Evolutionary conservation across 176 grass and related monocot species (phyloP).

Genomic region (Oryza longistaminata): DNA sequence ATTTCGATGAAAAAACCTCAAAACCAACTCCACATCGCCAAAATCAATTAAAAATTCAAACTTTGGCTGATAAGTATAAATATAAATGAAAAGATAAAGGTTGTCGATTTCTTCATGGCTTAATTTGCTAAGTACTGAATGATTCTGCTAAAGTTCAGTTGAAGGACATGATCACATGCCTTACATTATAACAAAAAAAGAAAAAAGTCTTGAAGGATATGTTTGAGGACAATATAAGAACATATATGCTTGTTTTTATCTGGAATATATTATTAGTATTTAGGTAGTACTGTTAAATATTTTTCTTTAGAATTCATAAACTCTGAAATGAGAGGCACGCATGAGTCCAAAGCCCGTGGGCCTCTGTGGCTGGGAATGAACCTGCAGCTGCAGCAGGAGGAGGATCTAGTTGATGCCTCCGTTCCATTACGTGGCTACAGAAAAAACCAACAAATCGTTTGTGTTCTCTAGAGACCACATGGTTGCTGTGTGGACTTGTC

Average conservation of each 20-base stretch:
- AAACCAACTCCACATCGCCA: too few relatives aligned
- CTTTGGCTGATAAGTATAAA: too few relatives aligned
- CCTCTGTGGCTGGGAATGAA: background rate
- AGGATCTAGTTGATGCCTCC: background rate
- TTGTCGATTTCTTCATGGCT: too few relatives aligned
- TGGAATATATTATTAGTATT: too few relatives aligned
- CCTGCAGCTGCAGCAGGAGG: background rate
- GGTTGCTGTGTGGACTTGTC: background rate
- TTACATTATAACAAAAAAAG: too few relatives aligned
- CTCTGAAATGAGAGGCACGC: background rate
- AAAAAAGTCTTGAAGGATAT: background rate
- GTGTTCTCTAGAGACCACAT: constrained; percentile 22
- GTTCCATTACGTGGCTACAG: background rate
- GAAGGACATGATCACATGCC: too few relatives aligned
- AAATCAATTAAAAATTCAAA: too few relatives aligned
- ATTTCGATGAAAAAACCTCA: too few relatives aligned
- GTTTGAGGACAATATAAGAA: background rate
- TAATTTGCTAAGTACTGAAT: background rate
- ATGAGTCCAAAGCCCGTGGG: background rate
- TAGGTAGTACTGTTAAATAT: too few relatives aligned
- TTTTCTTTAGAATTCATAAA: background rate
- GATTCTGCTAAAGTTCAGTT: background rate
- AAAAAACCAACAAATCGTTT: background rate
- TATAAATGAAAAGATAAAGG: too few relatives aligned
- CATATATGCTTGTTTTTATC: background rate